Percentiles rank a stretch among this genome's conserved stretches.
Conservation (phyloP, 2,329 filamentous ascomycete species). For the Fusarium sp. region DNA sequence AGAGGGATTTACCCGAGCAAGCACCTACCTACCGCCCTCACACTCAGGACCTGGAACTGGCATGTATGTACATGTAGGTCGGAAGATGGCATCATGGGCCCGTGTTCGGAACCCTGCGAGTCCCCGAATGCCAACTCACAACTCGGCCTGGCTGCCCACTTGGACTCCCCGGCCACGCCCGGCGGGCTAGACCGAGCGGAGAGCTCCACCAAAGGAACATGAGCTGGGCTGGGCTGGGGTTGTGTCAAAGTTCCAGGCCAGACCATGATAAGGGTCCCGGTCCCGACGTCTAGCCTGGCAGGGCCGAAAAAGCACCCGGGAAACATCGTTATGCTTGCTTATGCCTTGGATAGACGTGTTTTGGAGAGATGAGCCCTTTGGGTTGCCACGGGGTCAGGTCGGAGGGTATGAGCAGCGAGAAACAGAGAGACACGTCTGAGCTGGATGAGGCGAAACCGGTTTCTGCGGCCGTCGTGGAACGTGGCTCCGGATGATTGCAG, state of each 20-base stretch:
- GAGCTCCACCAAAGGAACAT: slow-evolving; percentile 32
- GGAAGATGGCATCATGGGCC: slow-evolving; percentile 20
- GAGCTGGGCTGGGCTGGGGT: slow-evolving; percentile 19
- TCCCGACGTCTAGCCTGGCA: neutral
- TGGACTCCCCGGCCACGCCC: slow-evolving; percentile 29
- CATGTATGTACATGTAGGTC: neutral
- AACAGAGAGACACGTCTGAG: neutral
- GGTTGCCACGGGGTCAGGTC: neutral
- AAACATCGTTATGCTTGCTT: neutral
- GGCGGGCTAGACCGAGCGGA: slow-evolving; percentile 38
- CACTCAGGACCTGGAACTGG: neutral
- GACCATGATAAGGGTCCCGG: slow-evolving; percentile 18
- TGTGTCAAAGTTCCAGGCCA: slow-evolving; percentile 10
- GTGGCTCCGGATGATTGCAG: slow-evolving; percentile 35
- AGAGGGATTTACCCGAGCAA: neutral
- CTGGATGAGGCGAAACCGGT: slow-evolving; percentile 36
- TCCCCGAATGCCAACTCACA: slow-evolving; percentile 36
- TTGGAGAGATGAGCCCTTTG: neutral
- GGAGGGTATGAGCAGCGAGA: neutral
- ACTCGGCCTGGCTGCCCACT: slow-evolving; percentile 12
- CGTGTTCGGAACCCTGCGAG: slow-evolving; percentile 14
- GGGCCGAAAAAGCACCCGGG: neutral
- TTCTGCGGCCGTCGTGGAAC: slow-evolving; percentile 35
- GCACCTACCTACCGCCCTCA: neutral
- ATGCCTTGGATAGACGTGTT: neutral